Base-by-base conservation (phyloP, 495 filamentous ascomycete genomes). In the Aspergillus carlsbadensis region DNA sequence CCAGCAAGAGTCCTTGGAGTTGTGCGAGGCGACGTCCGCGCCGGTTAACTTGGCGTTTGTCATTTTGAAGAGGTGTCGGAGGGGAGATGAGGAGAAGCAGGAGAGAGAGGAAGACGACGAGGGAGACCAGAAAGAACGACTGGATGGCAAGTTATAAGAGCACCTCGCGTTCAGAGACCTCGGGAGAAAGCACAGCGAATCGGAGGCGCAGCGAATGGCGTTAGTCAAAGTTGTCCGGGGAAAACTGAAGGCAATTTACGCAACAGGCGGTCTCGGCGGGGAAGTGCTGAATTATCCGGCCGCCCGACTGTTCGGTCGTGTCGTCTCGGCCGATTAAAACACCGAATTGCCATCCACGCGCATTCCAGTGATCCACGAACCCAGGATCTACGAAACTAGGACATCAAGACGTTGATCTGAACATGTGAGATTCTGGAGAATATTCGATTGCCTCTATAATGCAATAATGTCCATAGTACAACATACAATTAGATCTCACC, bases 1-100 rank as follows among this genome's bases (percentile, higher is more conserved):
- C 84, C 88, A 90, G 53, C 85, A 84, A 13, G 86, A 87, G 65
- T 96, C 88, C 56, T 87, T 85, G 59, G 84, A 88, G 75, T 89
- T 92, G 78, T 97, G 89, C 72, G 85, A 81, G 45, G 87, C 85
- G 64, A 96, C 88, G 58, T 87, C 84, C 21, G 79, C 84, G 70
- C 89, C 90, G 43, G 87, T 89, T 66, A 91, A 69, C 55, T 78
- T 80, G 45, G 44, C 58, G 52, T 65, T 65, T 31, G 65, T 65
- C 74, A 79, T 79, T 7, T 24, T 63, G 63, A 37, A n/a, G 42
- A 13, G 26, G 40, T 47, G 11, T 10, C 24, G 17, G 17, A 10
- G 6, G 10, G 44, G 20, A 22, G 50, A 40, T 22, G 29, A 47
- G 52, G 35, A 44, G 15, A 40, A 31, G 5, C 24, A 44, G 29